Conservation (phyloP, 75 land plant genomes). For the Selaginella moellendorffii region DNA sequence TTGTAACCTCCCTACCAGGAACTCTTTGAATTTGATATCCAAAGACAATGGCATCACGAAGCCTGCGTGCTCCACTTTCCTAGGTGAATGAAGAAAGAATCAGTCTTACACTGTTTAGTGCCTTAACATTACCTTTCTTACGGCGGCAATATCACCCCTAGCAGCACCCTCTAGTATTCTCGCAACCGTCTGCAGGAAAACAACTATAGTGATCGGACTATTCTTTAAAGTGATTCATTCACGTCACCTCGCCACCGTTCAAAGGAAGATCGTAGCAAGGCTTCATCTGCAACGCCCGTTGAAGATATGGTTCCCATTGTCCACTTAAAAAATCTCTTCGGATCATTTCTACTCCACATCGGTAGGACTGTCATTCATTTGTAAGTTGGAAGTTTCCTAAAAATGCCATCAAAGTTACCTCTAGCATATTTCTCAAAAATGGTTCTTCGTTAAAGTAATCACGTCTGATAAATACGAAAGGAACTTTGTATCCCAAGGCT, state of each 20-base stretch:
- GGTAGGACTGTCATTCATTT: conserved; percentile 39
- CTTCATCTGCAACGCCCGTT: conserved; percentile 58
- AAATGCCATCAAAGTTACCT: conserved; percentile 28
- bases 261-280: conserved; percentile 76
- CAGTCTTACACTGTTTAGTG: not conserved
- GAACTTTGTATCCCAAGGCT: conserved; percentile 79
- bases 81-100: conserved; percentile 15
- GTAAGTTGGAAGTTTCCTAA: not conserved
- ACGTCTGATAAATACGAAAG: conserved; percentile 96
- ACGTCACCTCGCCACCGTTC: conserved; percentile 86
- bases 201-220: not conserved
- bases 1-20: conserved; percentile 62
- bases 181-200: conserved; percentile 52
- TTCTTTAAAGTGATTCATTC: not conserved
- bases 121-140: conserved; percentile 63
- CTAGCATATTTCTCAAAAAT: conserved; percentile 96
- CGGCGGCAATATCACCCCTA: conserved; percentile 39
- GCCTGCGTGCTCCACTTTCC: conserved; percentile 83
- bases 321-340: conserved; percentile 90
- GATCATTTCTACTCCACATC: conserved; percentile 97
- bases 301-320: conserved; percentile 82
- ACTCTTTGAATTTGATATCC: conserved; percentile 87
- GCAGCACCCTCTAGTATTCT: conserved; percentile 73
- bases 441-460: conserved; percentile 99
- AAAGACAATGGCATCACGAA: conserved; percentile 92